Conservation (phyloP, 1,284 basidiomycete species). For the Cutaneotrichosporon sp. region DNA sequence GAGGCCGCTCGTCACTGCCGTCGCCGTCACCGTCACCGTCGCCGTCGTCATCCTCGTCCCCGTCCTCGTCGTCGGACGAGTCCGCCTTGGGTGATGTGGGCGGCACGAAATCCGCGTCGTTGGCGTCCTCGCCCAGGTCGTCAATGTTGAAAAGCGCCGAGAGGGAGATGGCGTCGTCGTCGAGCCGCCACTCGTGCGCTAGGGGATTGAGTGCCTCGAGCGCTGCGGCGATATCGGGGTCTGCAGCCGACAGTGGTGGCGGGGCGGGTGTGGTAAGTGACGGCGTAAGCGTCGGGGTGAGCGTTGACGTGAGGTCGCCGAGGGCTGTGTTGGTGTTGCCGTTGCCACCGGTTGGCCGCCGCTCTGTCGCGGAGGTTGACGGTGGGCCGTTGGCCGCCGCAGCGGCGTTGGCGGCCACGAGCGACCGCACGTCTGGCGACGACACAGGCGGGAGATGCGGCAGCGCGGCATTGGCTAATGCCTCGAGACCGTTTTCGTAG, state of each 20-base stretch:
- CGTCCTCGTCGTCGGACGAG: slow-evolving; percentile 11
- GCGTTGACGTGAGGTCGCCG: slow-evolving; percentile 1
- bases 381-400: too few species aligned
- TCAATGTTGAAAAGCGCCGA: slow-evolving; percentile 14
- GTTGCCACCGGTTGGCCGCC: too few species aligned
- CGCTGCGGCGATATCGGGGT: background rate
- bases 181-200: background rate
- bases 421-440: background rate
- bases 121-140: slow-evolving; percentile 12
- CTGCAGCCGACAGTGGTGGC: background rate
- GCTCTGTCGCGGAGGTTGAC: too few species aligned
- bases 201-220: slow-evolving; percentile 6
- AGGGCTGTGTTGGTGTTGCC: background rate
- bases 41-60: background rate
- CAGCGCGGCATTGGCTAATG: background rate
- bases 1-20: background rate
- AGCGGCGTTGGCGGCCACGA: background rate
- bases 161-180: slow-evolving; percentile 15
- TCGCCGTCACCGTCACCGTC: background rate
- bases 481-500: background rate
- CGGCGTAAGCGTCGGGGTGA: too few species aligned
- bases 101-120: slow-evolving; percentile 19
- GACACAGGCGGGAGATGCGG: background rate
- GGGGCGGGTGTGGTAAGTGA: background rate
- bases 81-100: slow-evolving; percentile 14